A percentile compares a stretch with the other conserved stretches of the same genome.
Evolutionary conservation across 2,329 filamentous ascomycete genomes (phyloP).

Genomic region (Cytospora chrysosperma): DNA sequence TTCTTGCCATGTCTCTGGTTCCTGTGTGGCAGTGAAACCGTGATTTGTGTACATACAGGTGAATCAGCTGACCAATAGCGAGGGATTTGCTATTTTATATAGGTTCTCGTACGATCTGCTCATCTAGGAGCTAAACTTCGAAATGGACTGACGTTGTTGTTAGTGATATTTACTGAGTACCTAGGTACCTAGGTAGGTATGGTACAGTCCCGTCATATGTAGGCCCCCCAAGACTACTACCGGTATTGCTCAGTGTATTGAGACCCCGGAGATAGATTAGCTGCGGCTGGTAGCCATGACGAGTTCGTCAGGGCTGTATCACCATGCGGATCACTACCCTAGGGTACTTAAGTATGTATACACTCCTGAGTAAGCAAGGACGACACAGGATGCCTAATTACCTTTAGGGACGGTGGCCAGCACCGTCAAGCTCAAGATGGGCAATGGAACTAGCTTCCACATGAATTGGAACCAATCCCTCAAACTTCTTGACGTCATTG

Average conservation of each 20-base stretch:
- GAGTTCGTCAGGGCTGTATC: slow-evolving; percentile 8
- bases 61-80: slow-evolving; percentile 1
- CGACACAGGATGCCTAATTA: not conserved
- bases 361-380: not conserved
- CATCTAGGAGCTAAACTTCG: too few species aligned
- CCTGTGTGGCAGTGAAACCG: not conserved
- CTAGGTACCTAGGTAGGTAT: too few species aligned
- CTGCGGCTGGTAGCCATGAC: not conserved
- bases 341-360: too few species aligned
- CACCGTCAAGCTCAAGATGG: not conserved
- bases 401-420: not conserved
- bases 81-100: slow-evolving; percentile 5
- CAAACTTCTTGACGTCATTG: not conserved
- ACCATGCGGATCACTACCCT: not conserved
- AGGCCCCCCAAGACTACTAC: not conserved
- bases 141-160: too few species aligned
- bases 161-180: too few species aligned
- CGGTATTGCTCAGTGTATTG: not conserved
- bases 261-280: not conserved
- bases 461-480: not conserved
- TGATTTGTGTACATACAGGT: too few species aligned
- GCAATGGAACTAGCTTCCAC: not conserved
- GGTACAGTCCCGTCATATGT: not conserved
- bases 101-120: not conserved
- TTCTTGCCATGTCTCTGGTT: not conserved